Evolutionary conservation across 2,329 filamentous ascomycete genomes (phyloP).

Genomic region (Clarireedia hainanense): DNA sequence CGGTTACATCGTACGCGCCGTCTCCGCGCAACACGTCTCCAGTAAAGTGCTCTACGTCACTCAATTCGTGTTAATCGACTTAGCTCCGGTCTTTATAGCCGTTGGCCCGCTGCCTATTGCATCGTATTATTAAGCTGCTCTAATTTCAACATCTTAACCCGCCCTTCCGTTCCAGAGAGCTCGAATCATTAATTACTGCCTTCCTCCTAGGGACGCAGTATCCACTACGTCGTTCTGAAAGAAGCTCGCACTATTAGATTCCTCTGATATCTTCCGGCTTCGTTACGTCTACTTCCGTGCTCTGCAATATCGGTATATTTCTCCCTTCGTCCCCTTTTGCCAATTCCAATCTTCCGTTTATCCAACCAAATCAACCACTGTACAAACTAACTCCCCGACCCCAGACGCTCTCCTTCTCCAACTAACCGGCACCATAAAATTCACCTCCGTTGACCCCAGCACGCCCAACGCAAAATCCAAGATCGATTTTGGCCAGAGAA

Average conservation of each 20-base stretch:
- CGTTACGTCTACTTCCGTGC: conserved; percentile 24
- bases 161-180: too few species aligned
- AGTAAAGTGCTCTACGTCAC: conserved; percentile 21
- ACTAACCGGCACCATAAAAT: conserved; percentile 28
- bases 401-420: conserved; percentile 23
- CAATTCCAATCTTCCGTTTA: too few species aligned
- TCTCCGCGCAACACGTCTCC: conserved; percentile 13
- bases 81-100: conserved; percentile 29
- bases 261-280: conserved; percentile 24
- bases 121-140: conserved; percentile 24
- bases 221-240: conserved; percentile 20
- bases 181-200: too few species aligned
- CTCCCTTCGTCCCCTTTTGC: neutral
- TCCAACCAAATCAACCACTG: neutral
- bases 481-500: conserved; percentile 30
- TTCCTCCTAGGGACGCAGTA: neutral
- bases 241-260: conserved; percentile 13
- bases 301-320: conserved; percentile 18
- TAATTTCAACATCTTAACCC: neutral
- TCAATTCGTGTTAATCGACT: conserved; percentile 26
- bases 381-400: neutral
- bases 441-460: conserved; percentile 31
- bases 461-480: conserved; percentile 27
- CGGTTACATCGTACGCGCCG: conserved; percentile 19
- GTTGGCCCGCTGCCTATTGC: conserved; percentile 27